These are phyloP conservation scores for Nicotiana obtusifolia DNA, from an alignment of 257 asterid species.

Conservation along the genomic window DNA sequence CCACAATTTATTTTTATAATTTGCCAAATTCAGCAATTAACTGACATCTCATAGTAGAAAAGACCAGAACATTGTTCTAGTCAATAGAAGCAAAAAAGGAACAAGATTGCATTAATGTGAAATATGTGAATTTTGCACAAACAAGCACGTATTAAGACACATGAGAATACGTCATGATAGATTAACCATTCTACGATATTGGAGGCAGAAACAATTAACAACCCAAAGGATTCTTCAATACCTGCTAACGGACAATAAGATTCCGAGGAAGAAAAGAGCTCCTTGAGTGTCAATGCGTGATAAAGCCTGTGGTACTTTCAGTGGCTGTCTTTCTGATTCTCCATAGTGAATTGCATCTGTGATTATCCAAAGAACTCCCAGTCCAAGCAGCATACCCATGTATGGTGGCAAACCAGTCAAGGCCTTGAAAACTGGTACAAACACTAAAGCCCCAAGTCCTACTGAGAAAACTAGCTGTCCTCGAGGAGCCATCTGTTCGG, in stretches of 20 bases:
- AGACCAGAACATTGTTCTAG: not conserved
- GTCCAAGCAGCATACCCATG: slow-evolving; percentile 93
- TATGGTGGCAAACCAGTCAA: slow-evolving; percentile 92
- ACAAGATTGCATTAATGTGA: not conserved
- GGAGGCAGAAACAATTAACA: not conserved
- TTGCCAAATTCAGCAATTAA: not conserved
- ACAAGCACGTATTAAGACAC: not conserved
- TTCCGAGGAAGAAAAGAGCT: slow-evolving; percentile 97
- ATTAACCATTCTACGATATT: not conserved
- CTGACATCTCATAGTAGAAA: not conserved
- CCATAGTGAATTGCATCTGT: slow-evolving; percentile 98
- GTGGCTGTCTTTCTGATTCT: slow-evolving; percentile 71
- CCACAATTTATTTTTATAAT: not conserved
- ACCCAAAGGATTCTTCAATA: slow-evolving; percentile 15
- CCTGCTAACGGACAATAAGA: slow-evolving; percentile 98
- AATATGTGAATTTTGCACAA: no score
- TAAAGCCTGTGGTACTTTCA: slow-evolving; percentile 95
- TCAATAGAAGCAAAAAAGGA: not conserved
- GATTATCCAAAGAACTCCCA: slow-evolving; percentile 91
- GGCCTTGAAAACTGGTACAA: slow-evolving; percentile 87
- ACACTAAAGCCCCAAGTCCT: slow-evolving; percentile 80
- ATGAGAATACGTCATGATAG: not conserved
- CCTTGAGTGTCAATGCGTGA: slow-evolving; percentile 98
- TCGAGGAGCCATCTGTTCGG: slow-evolving; percentile 95
- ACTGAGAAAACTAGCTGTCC: slow-evolving; percentile 88